These are phyloP conservation scores for Candida freyschussii DNA, from an alignment of 1,139 yeast species.

Conservation along the genomic window DNA sequence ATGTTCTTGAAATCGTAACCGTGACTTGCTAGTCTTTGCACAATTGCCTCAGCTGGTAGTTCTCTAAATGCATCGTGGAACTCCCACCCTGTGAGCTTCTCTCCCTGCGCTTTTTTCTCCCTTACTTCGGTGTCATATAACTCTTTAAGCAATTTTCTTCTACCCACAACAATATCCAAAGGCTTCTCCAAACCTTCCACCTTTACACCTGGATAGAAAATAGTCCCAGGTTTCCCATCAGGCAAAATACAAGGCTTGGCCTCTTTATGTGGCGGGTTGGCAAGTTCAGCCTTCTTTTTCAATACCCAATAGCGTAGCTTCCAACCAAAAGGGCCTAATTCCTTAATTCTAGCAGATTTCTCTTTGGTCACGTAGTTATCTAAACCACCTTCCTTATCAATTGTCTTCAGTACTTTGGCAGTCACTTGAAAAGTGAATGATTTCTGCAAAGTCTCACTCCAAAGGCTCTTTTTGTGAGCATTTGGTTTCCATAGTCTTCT, in stretches of 20 bases:
- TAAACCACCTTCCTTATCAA: constrained; percentile 89
- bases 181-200: constrained; percentile 38
- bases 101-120: constrained; percentile 41
- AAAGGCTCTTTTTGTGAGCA: constrained; percentile 64
- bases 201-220: constrained; percentile 42
- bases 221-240: constrained; percentile 36
- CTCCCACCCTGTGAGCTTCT: constrained; percentile 39
- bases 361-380: constrained; percentile 85
- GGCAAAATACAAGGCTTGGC: constrained; percentile 28
- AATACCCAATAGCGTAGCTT: constrained; percentile 71
- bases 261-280: constrained; percentile 30
- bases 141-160: constrained; percentile 51
- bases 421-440: constrained; percentile 57
- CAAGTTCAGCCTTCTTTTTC: constrained; percentile 29
- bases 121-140: constrained; percentile 48
- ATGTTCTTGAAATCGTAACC: constrained; percentile 38
- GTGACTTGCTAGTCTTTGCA: constrained; percentile 30
- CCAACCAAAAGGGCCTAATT: constrained; percentile 92
- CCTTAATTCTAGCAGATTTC: constrained; percentile 83
- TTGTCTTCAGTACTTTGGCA: constrained; percentile 79
- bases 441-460: constrained; percentile 73
- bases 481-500: constrained; percentile 81
- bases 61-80: constrained; percentile 24
- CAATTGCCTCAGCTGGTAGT: constrained; percentile 30
- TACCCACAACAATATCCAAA: constrained; percentile 53